Conservation (phyloP, 768 basidiomycete genomes). For the Cystoderma amianthinum region DNA sequence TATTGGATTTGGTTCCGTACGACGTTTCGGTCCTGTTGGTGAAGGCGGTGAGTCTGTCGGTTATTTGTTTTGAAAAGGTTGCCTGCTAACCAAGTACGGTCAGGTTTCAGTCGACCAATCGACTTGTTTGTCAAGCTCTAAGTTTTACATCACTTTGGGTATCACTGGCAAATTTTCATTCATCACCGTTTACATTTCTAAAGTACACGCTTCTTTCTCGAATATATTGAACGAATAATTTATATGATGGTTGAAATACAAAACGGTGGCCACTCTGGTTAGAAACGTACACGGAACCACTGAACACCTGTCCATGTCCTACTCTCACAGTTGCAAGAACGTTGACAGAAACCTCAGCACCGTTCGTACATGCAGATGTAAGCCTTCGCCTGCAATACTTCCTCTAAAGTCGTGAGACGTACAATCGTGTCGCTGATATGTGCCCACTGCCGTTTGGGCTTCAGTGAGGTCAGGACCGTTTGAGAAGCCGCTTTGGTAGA, state of each 20-base stretch:
- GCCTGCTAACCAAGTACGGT: too few relatives aligned
- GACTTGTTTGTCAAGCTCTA: conserved; percentile 51
- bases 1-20: conserved; percentile 54
- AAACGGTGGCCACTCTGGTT: too few relatives aligned
- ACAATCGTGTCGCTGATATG: conserved; percentile 89
- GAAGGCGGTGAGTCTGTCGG: conserved; percentile 49
- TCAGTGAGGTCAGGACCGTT: conserved; percentile 12
- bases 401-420: conserved; percentile 73
- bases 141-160: too few relatives aligned
- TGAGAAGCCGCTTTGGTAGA: conserved; percentile 6
- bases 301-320: too few relatives aligned
- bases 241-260: too few relatives aligned
- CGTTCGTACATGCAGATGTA: conserved; percentile 94
- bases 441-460: conserved; percentile 68
- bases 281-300: too few relatives aligned
- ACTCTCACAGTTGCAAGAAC: neutral
- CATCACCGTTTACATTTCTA: too few relatives aligned
- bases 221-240: too few relatives aligned
- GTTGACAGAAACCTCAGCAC: conserved; percentile 26
- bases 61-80: too few relatives aligned
- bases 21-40: conserved; percentile 46
- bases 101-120: conserved; percentile 58
- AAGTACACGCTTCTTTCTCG: too few relatives aligned
- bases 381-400: conserved; percentile 86
- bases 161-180: too few relatives aligned